Conservation (phyloP, 2,329 filamentous ascomycete species). For the Zopfia rhizophila region DNA sequence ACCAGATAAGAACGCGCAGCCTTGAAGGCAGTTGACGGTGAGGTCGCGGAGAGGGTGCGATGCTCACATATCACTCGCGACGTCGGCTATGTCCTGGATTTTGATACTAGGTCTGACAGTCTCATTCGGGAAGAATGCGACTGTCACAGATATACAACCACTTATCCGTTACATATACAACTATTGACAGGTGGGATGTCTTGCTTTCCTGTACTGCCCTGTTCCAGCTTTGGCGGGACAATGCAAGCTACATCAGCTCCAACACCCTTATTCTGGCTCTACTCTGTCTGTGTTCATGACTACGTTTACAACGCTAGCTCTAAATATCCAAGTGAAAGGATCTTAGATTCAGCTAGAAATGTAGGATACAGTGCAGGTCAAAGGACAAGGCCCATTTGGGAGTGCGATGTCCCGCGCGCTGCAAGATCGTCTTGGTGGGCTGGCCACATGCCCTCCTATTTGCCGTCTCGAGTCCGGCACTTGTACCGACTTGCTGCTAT, state of each 20-base stretch:
- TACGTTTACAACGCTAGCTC: too few relatives aligned
- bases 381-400: too few relatives aligned
- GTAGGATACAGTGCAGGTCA: too few relatives aligned
- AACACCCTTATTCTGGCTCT: neutral
- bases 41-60: too few relatives aligned
- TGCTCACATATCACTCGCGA: too few relatives aligned
- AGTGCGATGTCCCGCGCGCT: too few relatives aligned
- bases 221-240: neutral
- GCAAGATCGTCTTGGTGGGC: constrained; percentile 37
- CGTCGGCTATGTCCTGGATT: too few relatives aligned
- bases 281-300: too few relatives aligned
- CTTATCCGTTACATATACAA: constrained; percentile 14
- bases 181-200: constrained; percentile 15
- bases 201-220: constrained; percentile 15
- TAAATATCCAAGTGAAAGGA: too few relatives aligned
- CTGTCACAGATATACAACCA: constrained; percentile 37
- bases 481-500: constrained; percentile 4
- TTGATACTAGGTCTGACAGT: constrained; percentile 2
- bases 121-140: constrained; percentile 23
- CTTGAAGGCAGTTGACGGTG: too few relatives aligned
- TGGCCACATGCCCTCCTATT: constrained; percentile 42
- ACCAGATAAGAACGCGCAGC: constrained; percentile 10
- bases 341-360: too few relatives aligned
- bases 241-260: neutral
- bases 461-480: constrained; percentile 43